These are phyloP conservation scores for Alternaria conjuncta DNA, from an alignment of 2,329 filamentous ascomycete genomes.

Conservation along the genomic window DNA sequence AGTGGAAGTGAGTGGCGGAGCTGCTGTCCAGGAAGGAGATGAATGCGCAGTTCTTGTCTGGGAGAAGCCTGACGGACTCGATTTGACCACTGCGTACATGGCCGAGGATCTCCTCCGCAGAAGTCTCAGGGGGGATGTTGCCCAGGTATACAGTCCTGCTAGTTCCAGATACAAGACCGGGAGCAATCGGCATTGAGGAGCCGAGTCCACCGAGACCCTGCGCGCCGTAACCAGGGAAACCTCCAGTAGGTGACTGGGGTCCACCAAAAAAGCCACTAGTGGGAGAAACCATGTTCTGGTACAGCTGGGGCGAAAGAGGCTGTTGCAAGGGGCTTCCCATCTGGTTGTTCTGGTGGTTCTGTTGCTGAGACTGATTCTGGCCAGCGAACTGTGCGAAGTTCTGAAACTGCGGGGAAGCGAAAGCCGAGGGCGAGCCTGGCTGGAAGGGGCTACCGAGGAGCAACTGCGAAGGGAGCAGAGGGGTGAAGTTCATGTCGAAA, in stretches of 20 bases:
- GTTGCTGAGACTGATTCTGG: conserved; percentile 64
- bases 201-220: conserved; percentile 69
- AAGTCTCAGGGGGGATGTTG: conserved; percentile 97
- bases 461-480: conserved; percentile 90
- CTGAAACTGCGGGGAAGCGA: conserved; percentile 90
- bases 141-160: conserved; percentile 97
- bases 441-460: conserved; percentile 96
- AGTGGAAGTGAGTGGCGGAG: conserved; percentile 98
- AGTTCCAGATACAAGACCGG: conserved; percentile 85
- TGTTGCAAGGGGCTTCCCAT: conserved; percentile 74
- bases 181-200: conserved; percentile 75
- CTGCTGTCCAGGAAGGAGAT: conserved; percentile 98
- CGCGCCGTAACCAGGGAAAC: conserved; percentile 69
- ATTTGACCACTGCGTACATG: conserved; percentile 98
- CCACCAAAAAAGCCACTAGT: conserved; percentile 81
- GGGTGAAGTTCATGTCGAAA: conserved; percentile 98
- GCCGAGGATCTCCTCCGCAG: conserved; percentile 93
- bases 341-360: conserved; percentile 66
- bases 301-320: conserved; percentile 78
- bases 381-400: conserved; percentile 72
- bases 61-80: conserved; percentile 94
- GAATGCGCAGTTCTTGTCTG: conserved; percentile 99
- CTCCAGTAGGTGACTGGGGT: conserved; percentile 84
- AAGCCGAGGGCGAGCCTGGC: conserved; percentile 87
- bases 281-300: conserved; percentile 84